A percentile compares a stretch with the other conserved stretches of the same genome.
Conservation (phyloP, 345 rosid species). For the Eucalyptus sp. region DNA sequence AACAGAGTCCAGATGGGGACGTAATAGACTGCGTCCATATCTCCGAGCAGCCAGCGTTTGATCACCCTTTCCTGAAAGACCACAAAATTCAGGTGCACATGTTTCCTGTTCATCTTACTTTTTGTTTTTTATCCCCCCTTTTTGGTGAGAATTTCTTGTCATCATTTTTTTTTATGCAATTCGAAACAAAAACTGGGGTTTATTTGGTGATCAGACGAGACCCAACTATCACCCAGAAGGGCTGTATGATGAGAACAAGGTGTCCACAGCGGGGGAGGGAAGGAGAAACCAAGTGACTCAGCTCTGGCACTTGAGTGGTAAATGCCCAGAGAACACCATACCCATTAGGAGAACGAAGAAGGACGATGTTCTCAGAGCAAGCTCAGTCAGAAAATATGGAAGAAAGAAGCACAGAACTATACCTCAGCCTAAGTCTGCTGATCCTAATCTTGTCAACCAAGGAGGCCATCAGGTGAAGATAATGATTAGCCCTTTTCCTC, state of each 20-base stretch:
- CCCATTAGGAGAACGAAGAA: constrained; percentile 56
- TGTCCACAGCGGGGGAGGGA: constrained; percentile 3
- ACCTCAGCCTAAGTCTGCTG: constrained; percentile 36
- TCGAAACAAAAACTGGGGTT: neutral
- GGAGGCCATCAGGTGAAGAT: constrained; percentile 8
- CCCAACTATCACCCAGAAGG: constrained; percentile 41
- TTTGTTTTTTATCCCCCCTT: neutral
- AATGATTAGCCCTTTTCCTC: neutral
- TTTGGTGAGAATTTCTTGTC: neutral
- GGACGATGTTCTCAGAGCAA: constrained; percentile 66
- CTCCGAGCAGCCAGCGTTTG: constrained; percentile 89
- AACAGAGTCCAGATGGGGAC: constrained; percentile 78
- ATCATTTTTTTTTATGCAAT: neutral
- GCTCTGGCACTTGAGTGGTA: constrained; percentile 36
- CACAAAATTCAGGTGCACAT: constrained; percentile 81
- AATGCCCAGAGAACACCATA: constrained; percentile 51
- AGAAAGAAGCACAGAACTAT: constrained; percentile 27
- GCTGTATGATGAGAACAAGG: constrained; percentile 25
- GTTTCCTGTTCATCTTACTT: neutral
- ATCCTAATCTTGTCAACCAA: constrained; percentile 18
- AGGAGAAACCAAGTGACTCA: constrained; percentile 13
- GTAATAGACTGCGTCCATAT: constrained; percentile 79
- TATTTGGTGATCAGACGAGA: constrained; percentile 12
- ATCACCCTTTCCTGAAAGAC: constrained; percentile 91
- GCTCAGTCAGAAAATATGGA: constrained; percentile 53